Evolutionary conservation across 371 early-diverging fungal species (phyloP).

Genomic region (Mucor piriformis): DNA sequence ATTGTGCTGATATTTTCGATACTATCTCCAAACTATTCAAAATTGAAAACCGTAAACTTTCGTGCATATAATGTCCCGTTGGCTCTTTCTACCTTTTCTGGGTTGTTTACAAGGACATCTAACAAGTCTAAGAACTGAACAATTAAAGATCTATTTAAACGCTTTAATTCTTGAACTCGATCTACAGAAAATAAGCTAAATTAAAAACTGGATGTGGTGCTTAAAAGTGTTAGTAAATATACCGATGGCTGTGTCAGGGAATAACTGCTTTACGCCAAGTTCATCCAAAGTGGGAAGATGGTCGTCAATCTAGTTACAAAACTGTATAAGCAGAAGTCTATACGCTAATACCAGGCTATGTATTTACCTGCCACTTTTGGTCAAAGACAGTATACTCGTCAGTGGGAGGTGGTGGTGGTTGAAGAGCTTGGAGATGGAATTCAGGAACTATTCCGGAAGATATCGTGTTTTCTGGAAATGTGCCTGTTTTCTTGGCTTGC

Average conservation of each 20-base stretch:
- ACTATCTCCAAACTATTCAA: constrained; percentile 49
- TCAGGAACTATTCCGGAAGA: constrained; percentile 49
- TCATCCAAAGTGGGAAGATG: constrained; percentile 64
- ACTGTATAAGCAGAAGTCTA: too few species aligned
- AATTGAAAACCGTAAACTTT: neutral
- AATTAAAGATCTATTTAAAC: constrained; percentile 71
- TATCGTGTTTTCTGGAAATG: constrained; percentile 30
- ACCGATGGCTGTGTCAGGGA: constrained; percentile 59
- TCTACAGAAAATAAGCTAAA: constrained; percentile 43
- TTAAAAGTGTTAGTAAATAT: constrained; percentile 1
- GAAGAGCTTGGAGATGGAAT: constrained; percentile 42
- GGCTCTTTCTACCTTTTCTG: constrained; percentile 59
- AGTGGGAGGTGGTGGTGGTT: constrained; percentile 67
- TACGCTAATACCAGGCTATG: too few species aligned
- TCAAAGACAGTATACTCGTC: constrained; percentile 74
- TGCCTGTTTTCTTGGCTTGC: constrained; percentile 27
- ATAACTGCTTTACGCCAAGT: constrained; percentile 68
- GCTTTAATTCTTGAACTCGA: constrained; percentile 72
- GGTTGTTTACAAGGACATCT: constrained; percentile 58
- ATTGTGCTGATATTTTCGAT: constrained; percentile 70
- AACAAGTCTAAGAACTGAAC: constrained; percentile 72
- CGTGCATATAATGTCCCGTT: neutral
- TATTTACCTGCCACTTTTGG: constrained; percentile 68
- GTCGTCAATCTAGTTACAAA: constrained; percentile 56
- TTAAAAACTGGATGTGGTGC: too few species aligned